Evolutionary conservation across 2,329 filamentous ascomycete species (phyloP), one percentile per base, ranked within the genome.

Genomic region (Arthroderma uncinatum): DNA sequence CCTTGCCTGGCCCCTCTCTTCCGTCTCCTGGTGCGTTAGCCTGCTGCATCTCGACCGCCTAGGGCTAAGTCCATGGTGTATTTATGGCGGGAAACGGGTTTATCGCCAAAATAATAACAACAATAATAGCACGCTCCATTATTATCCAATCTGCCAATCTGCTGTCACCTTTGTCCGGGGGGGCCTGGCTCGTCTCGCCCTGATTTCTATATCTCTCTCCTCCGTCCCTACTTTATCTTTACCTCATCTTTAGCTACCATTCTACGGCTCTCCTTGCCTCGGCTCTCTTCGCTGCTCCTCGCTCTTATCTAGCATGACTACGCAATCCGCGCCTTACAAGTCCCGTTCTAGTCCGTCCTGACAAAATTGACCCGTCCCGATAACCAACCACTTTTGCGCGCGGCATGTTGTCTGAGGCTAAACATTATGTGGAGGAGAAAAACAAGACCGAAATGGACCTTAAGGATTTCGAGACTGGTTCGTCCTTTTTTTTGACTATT

Each of bases 181-280:
- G 28, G 47, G 21, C 25, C 25, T 14, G 47, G 23, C 25, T 25
- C 47, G 47, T 33, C 47, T 30, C 47, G 47, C 47, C 47, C 28
- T 50, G 47, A 33, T 34, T 30, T 50, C 47, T 50, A 50, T 50
- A 50, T 50, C 47, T 19, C 47, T n/a, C 47, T 47, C 40, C 19
- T 21, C 21, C 40, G 21, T 47, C 21, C 19, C 21, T 47, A 47
- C 40, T 47, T 47, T 47, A 47, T 47, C 21, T 47, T 21, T 47
- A 47, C 40, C 19, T 47, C 21, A 28, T 47, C 40, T 19, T 23
- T 25, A 30, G 28, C 40, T 12, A 12, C 40, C 8, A 47, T 42
- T 25, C 44, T 33, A 19, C 47, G 47, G 47, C 47, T 30, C 47
- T 50, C 23, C 2, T 50, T 25, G 25, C 47, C 47, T 30, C 25